Evolutionary conservation across 495 filamentous ascomycete genomes (phyloP).

Genomic region (Penicilliopsis zonata): DNA sequence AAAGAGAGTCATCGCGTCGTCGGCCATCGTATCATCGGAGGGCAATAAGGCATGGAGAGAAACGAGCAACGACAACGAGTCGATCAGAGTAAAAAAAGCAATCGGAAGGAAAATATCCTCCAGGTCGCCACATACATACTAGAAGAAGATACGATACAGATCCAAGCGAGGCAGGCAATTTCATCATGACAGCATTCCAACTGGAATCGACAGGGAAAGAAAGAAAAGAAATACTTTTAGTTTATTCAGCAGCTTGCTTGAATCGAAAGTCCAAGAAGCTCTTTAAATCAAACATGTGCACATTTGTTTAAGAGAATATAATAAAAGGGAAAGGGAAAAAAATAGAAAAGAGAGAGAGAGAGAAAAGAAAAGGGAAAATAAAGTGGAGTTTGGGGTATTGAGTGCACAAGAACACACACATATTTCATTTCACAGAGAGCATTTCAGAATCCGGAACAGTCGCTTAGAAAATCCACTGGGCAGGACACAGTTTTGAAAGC

Average conservation of each 20-base stretch:
- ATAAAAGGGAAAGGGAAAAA: slow-evolving; percentile 18
- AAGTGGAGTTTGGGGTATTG: slow-evolving; percentile 36
- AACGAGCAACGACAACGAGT: slow-evolving; percentile 17
- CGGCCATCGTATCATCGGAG: background rate
- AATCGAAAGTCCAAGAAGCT: slow-evolving; percentile 24
- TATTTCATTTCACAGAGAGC: slow-evolving; percentile 35
- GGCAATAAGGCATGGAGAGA: slow-evolving; percentile 21
- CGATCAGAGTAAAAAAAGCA: slow-evolving; percentile 8
- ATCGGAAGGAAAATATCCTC: slow-evolving; percentile 6
- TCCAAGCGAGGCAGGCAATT: slow-evolving; percentile 15
- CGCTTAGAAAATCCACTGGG: slow-evolving; percentile 33
- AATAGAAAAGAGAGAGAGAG: slow-evolving; percentile 18
- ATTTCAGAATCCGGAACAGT: slow-evolving; percentile 23
- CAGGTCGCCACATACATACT: slow-evolving; percentile 11
- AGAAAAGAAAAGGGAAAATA: slow-evolving; percentile 24
- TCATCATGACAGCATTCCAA: slow-evolving; percentile 13
- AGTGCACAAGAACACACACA: slow-evolving; percentile 34
- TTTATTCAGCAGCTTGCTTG: slow-evolving; percentile 26
- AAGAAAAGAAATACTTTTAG: slow-evolving; percentile 28
- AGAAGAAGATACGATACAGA: slow-evolving; percentile 19
- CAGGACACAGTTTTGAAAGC: slow-evolving; percentile 13
- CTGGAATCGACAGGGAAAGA: slow-evolving; percentile 12
- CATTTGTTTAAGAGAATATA: slow-evolving; percentile 18
- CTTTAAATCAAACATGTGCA: slow-evolving; percentile 18
- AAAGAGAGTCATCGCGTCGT: background rate